Evolutionary conservation across 176 grass and related monocot genomes (phyloP), one percentile per base, ranked within the genome.

Genomic region (Cenchrus purpureus): DNA sequence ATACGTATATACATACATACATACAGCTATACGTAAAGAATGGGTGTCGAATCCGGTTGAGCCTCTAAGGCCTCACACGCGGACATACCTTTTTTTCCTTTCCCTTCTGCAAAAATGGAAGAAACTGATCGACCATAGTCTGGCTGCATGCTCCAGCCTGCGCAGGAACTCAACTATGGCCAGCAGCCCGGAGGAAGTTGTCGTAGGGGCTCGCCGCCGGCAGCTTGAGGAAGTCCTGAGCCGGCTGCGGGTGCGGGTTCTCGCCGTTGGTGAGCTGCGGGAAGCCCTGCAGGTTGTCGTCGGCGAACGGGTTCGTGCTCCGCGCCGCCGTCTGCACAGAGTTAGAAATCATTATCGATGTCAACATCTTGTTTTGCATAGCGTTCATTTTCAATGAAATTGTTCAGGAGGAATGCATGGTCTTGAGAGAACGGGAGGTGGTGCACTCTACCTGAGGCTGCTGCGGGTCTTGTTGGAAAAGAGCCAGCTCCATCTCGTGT

Each of bases 151-250:
- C 48, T 71, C 19, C 87, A 58, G 40, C 3, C 37, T 40, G 65
- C 8, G 65, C 8, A 51, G 78, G 51, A 58, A 51, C 65, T 89
- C 70, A 91, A 42, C 90, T 25, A 25, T 25, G 94, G 17, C 95
- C 95, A 50, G 96, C 96, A 58, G 96, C 96, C 86, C 87, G 92
- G 51, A 89, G 89, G 86, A 98, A 98, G 77, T 94, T 90, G 62
- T 98, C 96, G 11, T 92, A 98, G 0, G 96, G 96, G 77, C 83
- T 98, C 25, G 96, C 87, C 4, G 91, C 93, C 5, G 96, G 96
- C 59, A 95, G 91, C 87, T 86, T 98, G 55, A 94, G 76, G 76
- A 62, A 81, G 6, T 52, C 79, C 6, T 84, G 64, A 19, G 40
- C 74, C 1, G 60, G 16, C 45, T 87, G 85, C 1, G 60, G 17